Base-by-base conservation (phyloP, 345 rosid genomes). In the Streptanthus diversifolius region DNA sequence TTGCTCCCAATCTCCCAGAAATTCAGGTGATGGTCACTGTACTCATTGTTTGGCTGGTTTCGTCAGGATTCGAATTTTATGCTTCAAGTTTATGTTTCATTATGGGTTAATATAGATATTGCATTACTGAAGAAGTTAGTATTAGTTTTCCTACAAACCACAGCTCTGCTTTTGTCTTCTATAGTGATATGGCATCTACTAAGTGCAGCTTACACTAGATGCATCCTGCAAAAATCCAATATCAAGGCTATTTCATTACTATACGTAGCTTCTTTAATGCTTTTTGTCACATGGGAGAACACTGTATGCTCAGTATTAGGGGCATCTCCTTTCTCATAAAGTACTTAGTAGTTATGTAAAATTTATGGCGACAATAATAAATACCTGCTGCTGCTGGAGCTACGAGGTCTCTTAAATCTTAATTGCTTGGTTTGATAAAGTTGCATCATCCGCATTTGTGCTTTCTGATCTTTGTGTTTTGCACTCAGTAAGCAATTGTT, bases 1-100 rank as follows among this genome's bases (percentile, higher is more conserved):
- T 95, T 62, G 96, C 99, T 39, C 99, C 99, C 19, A 86, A 83
- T 41, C 89, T 95, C 60, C 92, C 92, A 52, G 95, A 90, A 58
- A 69, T 95, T 68, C 99, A 95, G 93, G 99, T 91, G 80, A 66
- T 77, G 8, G 24, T 61, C 40, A 18, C 51, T 60, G 30, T 44
- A 39, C 61, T 51, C 64, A 39, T 43, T 51, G 22, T 15, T 65
- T 57, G 54, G 32, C 49, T 72, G 25, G 15, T 49, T 39, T 17
- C 11, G 13, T 47, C 19, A 43, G 4, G 35, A 37, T 37, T 43
- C 3, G 17, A 17, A 0, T 21, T 21, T 37, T 39, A 11, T 66
- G 12, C 27, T 62, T 39, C 19, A 39, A 61, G 18, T 22, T 3
- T 17, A 17, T 61, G 14, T 59, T 59, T 40, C 51, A 52, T 32